Evolutionary conservation across 202 grass and related monocot genomes (phyloP).

Genomic region (Panicum virgatum): DNA sequence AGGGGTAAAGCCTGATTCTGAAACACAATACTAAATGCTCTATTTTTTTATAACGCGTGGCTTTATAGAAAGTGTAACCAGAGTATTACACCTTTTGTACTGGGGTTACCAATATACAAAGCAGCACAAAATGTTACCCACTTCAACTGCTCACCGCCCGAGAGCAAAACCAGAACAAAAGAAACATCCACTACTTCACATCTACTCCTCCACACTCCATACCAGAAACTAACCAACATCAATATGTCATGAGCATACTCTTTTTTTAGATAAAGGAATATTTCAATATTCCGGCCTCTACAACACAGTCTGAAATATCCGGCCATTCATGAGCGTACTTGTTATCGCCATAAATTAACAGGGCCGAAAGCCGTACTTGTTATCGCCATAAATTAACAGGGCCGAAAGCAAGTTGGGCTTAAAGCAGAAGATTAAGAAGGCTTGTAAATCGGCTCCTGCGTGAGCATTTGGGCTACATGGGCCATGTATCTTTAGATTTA

Average conservation of each 20-base stretch:
- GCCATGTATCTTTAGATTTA: too few species aligned
- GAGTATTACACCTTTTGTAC: neutral
- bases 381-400: too few species aligned
- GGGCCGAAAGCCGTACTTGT: too few species aligned
- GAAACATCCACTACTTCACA: neutral
- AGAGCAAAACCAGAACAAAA: neutral
- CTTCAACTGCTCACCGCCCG: neutral
- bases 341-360: too few species aligned
- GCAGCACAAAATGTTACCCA: neutral
- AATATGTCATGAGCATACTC: neutral
- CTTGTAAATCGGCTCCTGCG: too few species aligned
- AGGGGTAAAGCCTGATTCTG: neutral
- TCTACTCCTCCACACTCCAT: neutral
- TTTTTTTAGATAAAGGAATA: too few species aligned
- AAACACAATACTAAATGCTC: neutral
- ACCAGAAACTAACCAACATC: neutral
- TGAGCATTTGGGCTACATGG: too few species aligned
- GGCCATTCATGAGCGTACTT: too few species aligned
- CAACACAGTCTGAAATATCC: too few species aligned
- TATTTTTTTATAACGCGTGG: neutral
- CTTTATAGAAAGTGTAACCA: neutral
- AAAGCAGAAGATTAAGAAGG: too few species aligned
- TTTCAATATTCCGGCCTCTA: too few species aligned
- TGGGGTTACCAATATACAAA: neutral
- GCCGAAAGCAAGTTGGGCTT: too few species aligned